Base-by-base conservation (phyloP, 257 asterid genomes). In the Penstemon davidsonii region DNA sequence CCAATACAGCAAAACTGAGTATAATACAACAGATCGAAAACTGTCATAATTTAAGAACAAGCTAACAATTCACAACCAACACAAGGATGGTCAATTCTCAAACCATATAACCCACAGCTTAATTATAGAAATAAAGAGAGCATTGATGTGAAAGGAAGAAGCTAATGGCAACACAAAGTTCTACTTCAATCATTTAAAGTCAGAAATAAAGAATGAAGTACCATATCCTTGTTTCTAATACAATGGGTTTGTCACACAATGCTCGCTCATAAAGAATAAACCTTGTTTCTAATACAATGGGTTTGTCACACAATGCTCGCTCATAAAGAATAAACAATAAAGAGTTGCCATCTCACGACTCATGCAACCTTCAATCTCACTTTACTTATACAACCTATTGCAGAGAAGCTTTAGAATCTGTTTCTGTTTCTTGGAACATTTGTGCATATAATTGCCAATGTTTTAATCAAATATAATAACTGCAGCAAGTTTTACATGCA, bases 1-100 rank as follows among this genome's bases (percentile, higher is more conserved):
- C 25, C 49, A 25, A 25, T 25, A 25, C 33, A 25, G 33, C 33
- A 25, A 25, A 25, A 25, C 33, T 25, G 33, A 25, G 33, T 25
- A 25, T 49, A 57, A 70, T 38, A 67, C 40, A 55, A 33, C 49
- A 5, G 40, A 67, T 60, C 9, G 19, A 64, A 63, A 63, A 62
- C n/a, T 60, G 38, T 36, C 47, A 10, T 33, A 44, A 51, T 61
- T 69, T 69, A 49, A 64, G 41, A 37, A 45, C 73, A 57, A 57
- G 49, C 64, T 42, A 52, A 33, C 41, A 43, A 55, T 56, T 45
- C 40, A 67, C 38, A 44, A 54, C 55, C 56, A 67, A 67, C 38
- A 37, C 4, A 3, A 50, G 60, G 56, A 66, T 53, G 51, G 37
- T 6, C 47, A 57, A 67, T 12, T 42, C 42, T 42, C 39, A 4